These are phyloP conservation scores for barley (Hordeum vulgare) DNA, from an alignment of 176 grass and related monocot genomes.

Conservation along the genomic window DNA sequence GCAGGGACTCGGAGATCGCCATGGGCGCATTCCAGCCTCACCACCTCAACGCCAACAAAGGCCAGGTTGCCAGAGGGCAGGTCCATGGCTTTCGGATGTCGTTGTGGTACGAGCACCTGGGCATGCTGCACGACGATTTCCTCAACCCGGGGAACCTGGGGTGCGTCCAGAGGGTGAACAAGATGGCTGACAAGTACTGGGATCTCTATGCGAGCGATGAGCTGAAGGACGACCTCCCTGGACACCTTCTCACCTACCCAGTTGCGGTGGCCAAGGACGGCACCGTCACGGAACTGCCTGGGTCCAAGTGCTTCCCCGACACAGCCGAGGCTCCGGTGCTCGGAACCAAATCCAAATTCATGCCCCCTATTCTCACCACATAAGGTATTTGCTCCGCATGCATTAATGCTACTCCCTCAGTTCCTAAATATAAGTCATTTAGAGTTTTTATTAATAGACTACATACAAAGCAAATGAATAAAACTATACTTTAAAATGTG, in stretches of 20 bases:
- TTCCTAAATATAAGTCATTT: too few relatives aligned
- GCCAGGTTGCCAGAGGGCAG: slow-evolving; percentile 58
- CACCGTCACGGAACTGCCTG: slow-evolving; percentile 52
- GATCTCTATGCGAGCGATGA: slow-evolving; percentile 50
- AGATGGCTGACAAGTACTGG: slow-evolving; percentile 77
- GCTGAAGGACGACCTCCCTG: slow-evolving; percentile 60
- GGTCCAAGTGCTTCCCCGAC: slow-evolving; percentile 59
- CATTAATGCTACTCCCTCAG: not conserved
- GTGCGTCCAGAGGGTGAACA: slow-evolving; percentile 66
- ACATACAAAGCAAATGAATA: too few relatives aligned
- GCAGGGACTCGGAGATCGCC: slow-evolving; percentile 82
- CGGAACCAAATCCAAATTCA: slow-evolving; percentile 19
- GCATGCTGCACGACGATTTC: slow-evolving; percentile 66
- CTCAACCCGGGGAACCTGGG: slow-evolving; percentile 48
- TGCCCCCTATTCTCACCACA: slow-evolving; percentile 67
- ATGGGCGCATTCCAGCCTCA: slow-evolving; percentile 69
- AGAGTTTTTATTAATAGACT: too few relatives aligned
- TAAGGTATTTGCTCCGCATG: slow-evolving; percentile 21
- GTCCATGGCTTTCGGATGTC: slow-evolving; percentile 85
- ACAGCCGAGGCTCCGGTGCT: slow-evolving; percentile 46
- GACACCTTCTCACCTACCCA: slow-evolving; percentile 80
- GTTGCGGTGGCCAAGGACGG: slow-evolving; percentile 39
- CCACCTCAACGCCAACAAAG: slow-evolving; percentile 50
- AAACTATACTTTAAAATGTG: too few relatives aligned
- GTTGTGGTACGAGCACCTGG: slow-evolving; percentile 89